Percentiles rank a stretch among this genome's conserved stretches.
phyloP scores from a whole-genome alignment of 1,139 yeast species.

The Groenewaldozyma auringiensis region DNA sequence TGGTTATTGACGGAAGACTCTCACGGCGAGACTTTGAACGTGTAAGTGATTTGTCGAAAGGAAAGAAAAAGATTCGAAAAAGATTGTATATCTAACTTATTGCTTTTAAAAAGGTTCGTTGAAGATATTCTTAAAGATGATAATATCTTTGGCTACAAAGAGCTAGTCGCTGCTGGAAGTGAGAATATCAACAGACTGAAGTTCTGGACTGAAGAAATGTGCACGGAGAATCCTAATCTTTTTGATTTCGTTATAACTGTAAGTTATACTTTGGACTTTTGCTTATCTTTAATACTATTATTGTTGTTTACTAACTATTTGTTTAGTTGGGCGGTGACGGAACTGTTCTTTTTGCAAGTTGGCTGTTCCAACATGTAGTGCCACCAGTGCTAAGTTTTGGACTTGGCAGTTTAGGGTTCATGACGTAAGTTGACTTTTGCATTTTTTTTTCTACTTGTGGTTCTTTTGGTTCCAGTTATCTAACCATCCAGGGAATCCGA shows the following conservation, averaged over 20 bases:
- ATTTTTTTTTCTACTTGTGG: too few species aligned
- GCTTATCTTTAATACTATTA: slow-evolving; percentile 23
- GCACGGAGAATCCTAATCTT: slow-evolving; percentile 39
- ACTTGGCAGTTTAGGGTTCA: slow-evolving; percentile 75
- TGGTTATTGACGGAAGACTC: slow-evolving; percentile 44
- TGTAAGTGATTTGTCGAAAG: slow-evolving; percentile 12
- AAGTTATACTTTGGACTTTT: too few species aligned
- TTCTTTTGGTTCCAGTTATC: too few species aligned
- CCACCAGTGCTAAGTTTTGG: slow-evolving; percentile 83
- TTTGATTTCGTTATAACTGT: slow-evolving; percentile 47
- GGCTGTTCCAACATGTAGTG: slow-evolving; percentile 55
- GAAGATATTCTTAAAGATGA: slow-evolving; percentile 44
- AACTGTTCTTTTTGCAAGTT: slow-evolving; percentile 64
- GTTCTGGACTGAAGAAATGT: slow-evolving; percentile 52
- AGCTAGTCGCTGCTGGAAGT: slow-evolving; percentile 33
- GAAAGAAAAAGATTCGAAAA: not conserved
- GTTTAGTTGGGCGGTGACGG: slow-evolving; percentile 77
- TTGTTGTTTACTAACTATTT: slow-evolving; percentile 33
- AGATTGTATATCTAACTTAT: not conserved
- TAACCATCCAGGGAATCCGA: slow-evolving; percentile 46
- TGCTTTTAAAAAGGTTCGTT: slow-evolving; percentile 41
- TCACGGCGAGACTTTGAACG: slow-evolving; percentile 33
- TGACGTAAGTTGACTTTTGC: slow-evolving; percentile 41
- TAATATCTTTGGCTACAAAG: slow-evolving; percentile 39
- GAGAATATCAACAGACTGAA: slow-evolving; percentile 37